Evolutionary conservation across 2,329 filamentous ascomycete genomes (phyloP).

Genomic region (Clonostachys chloroleuca): DNA sequence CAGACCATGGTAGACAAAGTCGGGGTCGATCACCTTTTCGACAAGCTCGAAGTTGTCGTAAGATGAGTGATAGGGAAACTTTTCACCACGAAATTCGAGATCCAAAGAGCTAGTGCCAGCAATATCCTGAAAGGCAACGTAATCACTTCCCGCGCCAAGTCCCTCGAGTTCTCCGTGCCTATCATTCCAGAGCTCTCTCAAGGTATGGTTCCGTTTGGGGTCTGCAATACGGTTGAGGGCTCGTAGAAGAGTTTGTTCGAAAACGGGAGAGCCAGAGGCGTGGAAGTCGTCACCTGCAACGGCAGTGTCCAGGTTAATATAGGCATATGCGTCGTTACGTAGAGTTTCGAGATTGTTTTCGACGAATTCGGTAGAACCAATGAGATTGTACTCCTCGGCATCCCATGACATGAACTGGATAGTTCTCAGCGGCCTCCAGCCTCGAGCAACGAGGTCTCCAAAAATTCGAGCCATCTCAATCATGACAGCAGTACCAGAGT

Average conservation of each 20-base stretch:
- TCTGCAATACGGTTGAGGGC: slow-evolving; percentile 73
- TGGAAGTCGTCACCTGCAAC: slow-evolving; percentile 72
- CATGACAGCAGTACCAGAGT: slow-evolving; percentile 86
- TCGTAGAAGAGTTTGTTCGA: slow-evolving; percentile 66
- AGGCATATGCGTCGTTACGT: slow-evolving; percentile 72
- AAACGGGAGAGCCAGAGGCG: slow-evolving; percentile 77
- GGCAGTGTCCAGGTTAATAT: slow-evolving; percentile 86
- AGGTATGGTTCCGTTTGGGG: slow-evolving; percentile 64
- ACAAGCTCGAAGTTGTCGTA: slow-evolving; percentile 92
- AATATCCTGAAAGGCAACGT: slow-evolving; percentile 86
- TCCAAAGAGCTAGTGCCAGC: slow-evolving; percentile 86
- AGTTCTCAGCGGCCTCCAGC: slow-evolving; percentile 89
- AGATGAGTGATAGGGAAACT: slow-evolving; percentile 73
- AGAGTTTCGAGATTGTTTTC: slow-evolving; percentile 76
- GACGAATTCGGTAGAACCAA: slow-evolving; percentile 92
- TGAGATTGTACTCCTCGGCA: slow-evolving; percentile 85
- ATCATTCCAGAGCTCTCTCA: slow-evolving; percentile 74
- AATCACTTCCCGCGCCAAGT: slow-evolving; percentile 75
- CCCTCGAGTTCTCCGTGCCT: slow-evolving; percentile 57
- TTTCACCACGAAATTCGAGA: slow-evolving; percentile 67
- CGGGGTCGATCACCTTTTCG: slow-evolving; percentile 72
- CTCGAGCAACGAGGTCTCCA: slow-evolving; percentile 68
- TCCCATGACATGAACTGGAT: slow-evolving; percentile 99
- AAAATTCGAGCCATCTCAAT: slow-evolving; percentile 85
- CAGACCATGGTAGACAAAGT: slow-evolving; percentile 74